Conservation (phyloP, 371 early-diverging fungal species). For the Syncephalastrum contaminatum region DNA sequence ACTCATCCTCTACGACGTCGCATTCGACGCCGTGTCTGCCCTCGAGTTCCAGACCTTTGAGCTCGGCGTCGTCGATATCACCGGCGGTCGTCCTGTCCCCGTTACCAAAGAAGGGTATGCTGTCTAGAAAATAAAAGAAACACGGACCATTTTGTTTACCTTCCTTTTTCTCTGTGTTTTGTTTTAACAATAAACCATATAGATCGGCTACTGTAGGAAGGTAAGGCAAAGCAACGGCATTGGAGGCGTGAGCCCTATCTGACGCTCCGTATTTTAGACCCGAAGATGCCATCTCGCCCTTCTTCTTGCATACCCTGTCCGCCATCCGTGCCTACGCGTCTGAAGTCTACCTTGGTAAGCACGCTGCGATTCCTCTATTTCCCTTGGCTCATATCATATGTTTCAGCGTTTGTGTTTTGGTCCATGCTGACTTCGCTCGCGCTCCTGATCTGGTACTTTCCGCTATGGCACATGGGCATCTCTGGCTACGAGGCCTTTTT, state of each 20-base stretch:
- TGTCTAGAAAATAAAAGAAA: conserved; percentile 9
- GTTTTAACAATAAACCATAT: conserved; percentile 1
- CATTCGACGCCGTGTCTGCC: conserved; percentile 73
- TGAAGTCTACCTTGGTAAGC: conserved; percentile 61
- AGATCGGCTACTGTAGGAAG: conserved; percentile 18
- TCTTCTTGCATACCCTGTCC: conserved; percentile 23
- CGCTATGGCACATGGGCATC: conserved; percentile 85
- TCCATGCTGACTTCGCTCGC: conserved; percentile 75
- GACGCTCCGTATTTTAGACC: conserved; percentile 16
- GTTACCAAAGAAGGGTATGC: conserved; percentile 30
- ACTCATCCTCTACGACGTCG: conserved; percentile 75
- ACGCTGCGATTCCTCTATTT: not conserved
- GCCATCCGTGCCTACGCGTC: conserved; percentile 36
- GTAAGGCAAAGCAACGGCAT: conserved; percentile 8
- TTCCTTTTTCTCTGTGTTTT: conserved; percentile 8
- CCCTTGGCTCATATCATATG: conserved; percentile 1
- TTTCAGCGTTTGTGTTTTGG: conserved; percentile 75
- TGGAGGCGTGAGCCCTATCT: not conserved
- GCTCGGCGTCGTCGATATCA: conserved; percentile 50
- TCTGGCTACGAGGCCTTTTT: conserved; percentile 79
- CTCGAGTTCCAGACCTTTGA: conserved; percentile 67
- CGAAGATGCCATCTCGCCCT: conserved; percentile 40
- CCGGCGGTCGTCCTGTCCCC: conserved; percentile 22
- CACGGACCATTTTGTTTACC: conserved; percentile 5
- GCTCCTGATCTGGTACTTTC: conserved; percentile 78